Evolutionary conservation across 345 rosid species (phyloP), one percentile per base, ranked within the genome.

Genomic region (Acer yangbiense): DNA sequence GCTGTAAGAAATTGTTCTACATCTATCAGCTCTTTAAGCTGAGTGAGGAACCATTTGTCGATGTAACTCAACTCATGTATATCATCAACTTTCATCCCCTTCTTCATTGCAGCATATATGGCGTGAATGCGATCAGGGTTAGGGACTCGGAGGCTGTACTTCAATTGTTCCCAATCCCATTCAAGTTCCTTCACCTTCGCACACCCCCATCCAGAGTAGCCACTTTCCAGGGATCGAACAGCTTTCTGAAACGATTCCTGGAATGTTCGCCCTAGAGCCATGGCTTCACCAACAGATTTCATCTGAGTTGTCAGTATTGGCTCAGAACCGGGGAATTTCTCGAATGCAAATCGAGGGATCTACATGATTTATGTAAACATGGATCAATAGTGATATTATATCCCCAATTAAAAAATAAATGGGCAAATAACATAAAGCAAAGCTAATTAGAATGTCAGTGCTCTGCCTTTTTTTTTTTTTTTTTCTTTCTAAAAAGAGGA

Each of bases 171-270:
- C 95, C 94, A 94, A 71, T 94, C 99, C 98, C 98, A 94, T 25
- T 77, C 83, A 61, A 96, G 94, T 80, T 94, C 98, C 86, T 88
- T 90, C 43, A 89, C 78, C 35, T 77, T 76, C 39, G 88, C 88
- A 84, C 99, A 96, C 20, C 98, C 99, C 99, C 98, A 94, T 72
- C 99, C 98, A 0, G 87, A 81, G 86, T 91, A 90, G 23, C 99
- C 98, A 63, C 83, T 79, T 83, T 96, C 99, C 76, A 94, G 78
- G 43, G 98, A 94, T 63, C 98, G 83, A 79, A 96, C 85, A 70
- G 96, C 99, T 83, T 95, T 95, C 82, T 95, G 98, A 81, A 95
- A 92, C 16, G 99, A 95, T 87, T 95, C 99, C 81, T 93, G 99
- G 79, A 94, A 95, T 57, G 97, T 94, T 18, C 97, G 93, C 65